Base-by-base conservation (phyloP, 495 filamentous ascomycete species). In the Penicillium cataractarum region DNA sequence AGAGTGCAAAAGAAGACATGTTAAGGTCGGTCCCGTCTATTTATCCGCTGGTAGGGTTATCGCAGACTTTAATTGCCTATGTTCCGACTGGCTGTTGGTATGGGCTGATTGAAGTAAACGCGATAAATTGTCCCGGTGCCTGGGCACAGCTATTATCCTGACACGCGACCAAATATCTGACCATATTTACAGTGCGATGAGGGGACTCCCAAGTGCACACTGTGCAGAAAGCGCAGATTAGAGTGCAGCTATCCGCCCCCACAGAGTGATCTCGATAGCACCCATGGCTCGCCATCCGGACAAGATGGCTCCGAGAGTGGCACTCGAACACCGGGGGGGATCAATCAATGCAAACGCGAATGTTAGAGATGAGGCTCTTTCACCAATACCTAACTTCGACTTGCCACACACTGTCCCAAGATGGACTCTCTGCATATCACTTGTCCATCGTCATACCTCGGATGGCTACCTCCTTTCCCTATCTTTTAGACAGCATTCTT, bases 401-500 rank as follows among this genome's bases (percentile, higher is more conserved):
- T 0, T 76, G 72, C 26, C 60, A 66, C 19, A 76, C 74, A 3
- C 48, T 80, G 13, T 59, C 65, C 12, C 66, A 70, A 22, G 71
- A 74, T 19, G 66, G 63, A 0, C 57, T 77, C 9, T 75, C 73
- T 15, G 58, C 61, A 31, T 51, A 74, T 33, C 74, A 84, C 46
- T 79, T 80, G 40, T 76, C 77, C 27, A 69, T 74, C n/a, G 69
- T 64, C 6, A 75, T 82, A 19, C 80, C 80, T 6, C 76, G 75
- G 7, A 70, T 82, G 55, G 82, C 80, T 1, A 73, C 77, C 21
- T 62, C 73, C 0, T 74, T 78, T 61, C 72, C 75, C 0, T 84
- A 78, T 55, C 65, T 83, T 10, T 66, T 84, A 52, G 80, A 83
- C 61, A 76, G 74, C 52, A 71, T 84, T 7, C 66, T 83, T 5